Percentiles rank a stretch among this genome's conserved stretches.
Conservation (phyloP, 192 early-diverging fungal genomes). For the Podila minutissima region DNA sequence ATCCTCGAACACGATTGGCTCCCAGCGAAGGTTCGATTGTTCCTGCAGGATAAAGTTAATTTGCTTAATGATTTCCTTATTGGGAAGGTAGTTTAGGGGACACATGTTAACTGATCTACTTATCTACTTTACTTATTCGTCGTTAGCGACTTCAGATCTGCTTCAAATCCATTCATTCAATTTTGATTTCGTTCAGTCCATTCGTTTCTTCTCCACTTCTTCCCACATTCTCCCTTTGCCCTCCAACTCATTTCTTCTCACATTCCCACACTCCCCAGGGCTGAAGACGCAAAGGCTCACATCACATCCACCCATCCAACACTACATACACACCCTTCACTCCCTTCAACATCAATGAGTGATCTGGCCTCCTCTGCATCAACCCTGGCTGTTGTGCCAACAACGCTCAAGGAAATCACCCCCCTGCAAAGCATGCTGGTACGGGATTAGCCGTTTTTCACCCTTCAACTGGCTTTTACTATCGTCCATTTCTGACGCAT, state of each 20-base stretch:
- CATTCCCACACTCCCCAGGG: not conserved
- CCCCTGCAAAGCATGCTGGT: constrained; percentile 46
- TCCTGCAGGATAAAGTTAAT: not conserved
- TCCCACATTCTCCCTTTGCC: not conserved
- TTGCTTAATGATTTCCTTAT: too few relatives aligned
- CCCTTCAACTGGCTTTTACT: not conserved
- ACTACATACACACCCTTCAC: not conserved
- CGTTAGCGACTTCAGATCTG: too few relatives aligned
- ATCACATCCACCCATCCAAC: not conserved
- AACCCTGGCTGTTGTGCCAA: constrained; percentile 24
- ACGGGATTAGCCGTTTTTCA: not conserved
- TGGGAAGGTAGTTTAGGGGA: too few relatives aligned
- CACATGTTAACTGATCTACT: too few relatives aligned
- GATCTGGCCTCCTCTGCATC: constrained; percentile 31
- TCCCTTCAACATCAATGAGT: constrained; percentile 15
- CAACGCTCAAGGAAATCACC: constrained; percentile 20
- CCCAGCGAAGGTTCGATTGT: not conserved
- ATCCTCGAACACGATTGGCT: too few relatives aligned
- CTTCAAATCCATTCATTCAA: not conserved
- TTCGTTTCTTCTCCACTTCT: not conserved
- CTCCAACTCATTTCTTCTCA: not conserved
- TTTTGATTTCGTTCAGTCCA: not conserved
- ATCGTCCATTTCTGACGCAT: not conserved
- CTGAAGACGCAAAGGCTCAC: not conserved
- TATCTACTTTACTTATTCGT: too few relatives aligned